Percentiles rank a stretch among this genome's conserved stretches.
These are phyloP conservation scores for Geotrichum aggregatum DNA, from an alignment of 1,139 yeast species.

Conservation along the genomic window DNA sequence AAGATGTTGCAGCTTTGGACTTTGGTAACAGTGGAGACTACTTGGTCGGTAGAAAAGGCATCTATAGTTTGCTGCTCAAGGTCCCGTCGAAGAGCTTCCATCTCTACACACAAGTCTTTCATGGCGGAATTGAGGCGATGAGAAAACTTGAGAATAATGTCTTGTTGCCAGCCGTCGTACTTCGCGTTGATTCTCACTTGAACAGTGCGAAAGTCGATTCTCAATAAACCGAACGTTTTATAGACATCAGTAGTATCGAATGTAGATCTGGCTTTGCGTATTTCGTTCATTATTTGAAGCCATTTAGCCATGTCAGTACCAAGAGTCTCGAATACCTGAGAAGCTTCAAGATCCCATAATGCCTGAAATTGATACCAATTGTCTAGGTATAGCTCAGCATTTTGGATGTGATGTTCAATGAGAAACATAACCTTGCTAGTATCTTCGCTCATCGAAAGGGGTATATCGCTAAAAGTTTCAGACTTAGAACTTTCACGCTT, in stretches of 20 bases:
- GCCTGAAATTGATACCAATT: conserved; percentile 58
- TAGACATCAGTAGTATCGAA: conserved; percentile 51
- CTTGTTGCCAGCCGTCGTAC: conserved; percentile 57
- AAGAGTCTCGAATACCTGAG: conserved; percentile 36
- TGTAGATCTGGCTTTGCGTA: conserved; percentile 45
- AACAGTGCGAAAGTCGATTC: conserved; percentile 49
- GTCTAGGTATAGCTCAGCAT: conserved; percentile 41
- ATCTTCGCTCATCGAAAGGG: conserved; percentile 22
- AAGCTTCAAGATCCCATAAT: conserved; percentile 53
- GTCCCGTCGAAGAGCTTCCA: conserved; percentile 34
- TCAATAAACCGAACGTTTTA: conserved; percentile 43
- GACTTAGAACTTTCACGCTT: conserved; percentile 2
- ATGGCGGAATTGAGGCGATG: conserved; percentile 36
- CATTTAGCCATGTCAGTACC: conserved; percentile 45
- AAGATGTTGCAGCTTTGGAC: conserved; percentile 35
- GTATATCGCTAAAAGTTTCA: conserved; percentile 25
- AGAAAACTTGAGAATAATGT: conserved; percentile 47
- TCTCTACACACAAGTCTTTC: conserved; percentile 32
- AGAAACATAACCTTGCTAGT: conserved; percentile 21
- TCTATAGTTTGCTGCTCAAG: conserved; percentile 41
- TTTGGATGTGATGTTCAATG: conserved; percentile 30
- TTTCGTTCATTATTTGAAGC: conserved; percentile 47
- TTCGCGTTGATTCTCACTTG: conserved; percentile 53
- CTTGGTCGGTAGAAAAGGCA: conserved; percentile 39
- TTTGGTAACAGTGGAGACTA: conserved; percentile 39